Evolutionary conservation across 2,329 filamentous ascomycete genomes (phyloP), one percentile per base, ranked within the genome.

Genomic region (Phialophora expanda): DNA sequence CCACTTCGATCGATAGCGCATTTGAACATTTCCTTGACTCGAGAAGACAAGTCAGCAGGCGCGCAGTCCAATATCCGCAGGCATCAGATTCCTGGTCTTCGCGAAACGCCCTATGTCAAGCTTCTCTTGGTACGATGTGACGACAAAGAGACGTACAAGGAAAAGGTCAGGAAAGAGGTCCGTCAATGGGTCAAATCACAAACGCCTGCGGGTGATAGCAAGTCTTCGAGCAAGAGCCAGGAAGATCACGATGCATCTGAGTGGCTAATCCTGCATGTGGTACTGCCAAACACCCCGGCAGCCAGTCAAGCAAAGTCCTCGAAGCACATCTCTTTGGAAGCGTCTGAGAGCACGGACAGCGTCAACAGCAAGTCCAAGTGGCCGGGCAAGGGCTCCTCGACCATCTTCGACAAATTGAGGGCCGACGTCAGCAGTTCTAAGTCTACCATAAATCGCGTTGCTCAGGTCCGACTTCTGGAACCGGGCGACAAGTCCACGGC

Each of bases 221-320:
- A 76, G 64, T 73, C 73, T 30, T 75, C 80, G 32, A 76, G 80
- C 22, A 91, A 83, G 73, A 89, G 87, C 22, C 89, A 93, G 74
- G 94, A 97, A 75, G 95, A 96, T 68, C 95, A 99, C 75, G 94
- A 99, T 80, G 94, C 95, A 0, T 97, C 90, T 72, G 95, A 99
- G 78, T 98, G 93, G 91, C 82, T 99, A 70, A 91, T 99, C 62
- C 76, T 99, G 24, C 95, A 99, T 76, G 91, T 99, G 28, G 91
- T 97, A 12, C 83, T 96, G 20, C 93, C 94, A 14, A 93, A 96
- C 69, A 94, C 92, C 0, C 83, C 87, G 14, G 92, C 92, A 1
- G 89, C 91, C 24, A 90, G 88, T 1, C 92, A 96, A 75, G 91
- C 92, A 14, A 85, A 90, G 68, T 86, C 64, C 86, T 84, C 62